Percentiles rank a stretch among this genome's conserved stretches.
These are phyloP conservation scores for Plectosphaerella plurivora DNA, from an alignment of 2,329 filamentous ascomycete species.

Conservation along the genomic window DNA sequence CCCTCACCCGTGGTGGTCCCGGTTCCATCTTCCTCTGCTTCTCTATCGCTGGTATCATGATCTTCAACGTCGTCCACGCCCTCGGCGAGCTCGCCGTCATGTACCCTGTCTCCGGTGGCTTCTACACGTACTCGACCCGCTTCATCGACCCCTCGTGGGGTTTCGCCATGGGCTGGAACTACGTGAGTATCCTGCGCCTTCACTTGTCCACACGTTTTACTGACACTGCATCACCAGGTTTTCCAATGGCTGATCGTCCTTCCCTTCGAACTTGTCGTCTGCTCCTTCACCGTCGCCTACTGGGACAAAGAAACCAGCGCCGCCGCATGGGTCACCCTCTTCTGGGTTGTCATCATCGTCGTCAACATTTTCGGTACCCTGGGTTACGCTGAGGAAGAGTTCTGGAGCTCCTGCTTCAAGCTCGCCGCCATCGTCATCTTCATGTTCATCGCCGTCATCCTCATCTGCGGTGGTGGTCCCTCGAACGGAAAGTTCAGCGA, in stretches of 20 bases:
- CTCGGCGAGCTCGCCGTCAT: slow-evolving; percentile 58
- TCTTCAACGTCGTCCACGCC: slow-evolving; percentile 57
- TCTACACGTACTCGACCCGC: slow-evolving; percentile 57
- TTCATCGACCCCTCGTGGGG: slow-evolving; percentile 60
- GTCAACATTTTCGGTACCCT: slow-evolving; percentile 53
- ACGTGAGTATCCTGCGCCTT: slow-evolving; percentile 13
- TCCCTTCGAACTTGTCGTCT: slow-evolving; percentile 47
- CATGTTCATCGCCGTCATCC: slow-evolving; percentile 55
- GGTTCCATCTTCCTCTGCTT: slow-evolving; percentile 45
- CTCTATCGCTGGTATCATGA: slow-evolving; percentile 53
- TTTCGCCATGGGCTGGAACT: slow-evolving; percentile 50
- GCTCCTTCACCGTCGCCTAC: slow-evolving; percentile 44
- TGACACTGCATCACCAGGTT: slow-evolving; percentile 20
- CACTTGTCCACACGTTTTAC: background rate
- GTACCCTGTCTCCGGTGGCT: slow-evolving; percentile 59
- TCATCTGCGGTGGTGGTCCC: slow-evolving; percentile 55
- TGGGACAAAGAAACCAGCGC: slow-evolving; percentile 43
- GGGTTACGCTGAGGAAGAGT: slow-evolving; percentile 52
- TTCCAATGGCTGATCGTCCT: slow-evolving; percentile 47
- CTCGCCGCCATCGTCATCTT: slow-evolving; percentile 54
- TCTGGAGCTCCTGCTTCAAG: slow-evolving; percentile 51
- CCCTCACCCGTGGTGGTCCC: slow-evolving; percentile 45
- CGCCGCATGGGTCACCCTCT: slow-evolving; percentile 50
- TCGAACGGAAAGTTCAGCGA: slow-evolving; percentile 31
- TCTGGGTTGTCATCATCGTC: slow-evolving; percentile 42